These are phyloP conservation scores for Apostasia shenzhenica DNA, from an alignment of 106 monocot genomes.

Conservation along the genomic window DNA sequence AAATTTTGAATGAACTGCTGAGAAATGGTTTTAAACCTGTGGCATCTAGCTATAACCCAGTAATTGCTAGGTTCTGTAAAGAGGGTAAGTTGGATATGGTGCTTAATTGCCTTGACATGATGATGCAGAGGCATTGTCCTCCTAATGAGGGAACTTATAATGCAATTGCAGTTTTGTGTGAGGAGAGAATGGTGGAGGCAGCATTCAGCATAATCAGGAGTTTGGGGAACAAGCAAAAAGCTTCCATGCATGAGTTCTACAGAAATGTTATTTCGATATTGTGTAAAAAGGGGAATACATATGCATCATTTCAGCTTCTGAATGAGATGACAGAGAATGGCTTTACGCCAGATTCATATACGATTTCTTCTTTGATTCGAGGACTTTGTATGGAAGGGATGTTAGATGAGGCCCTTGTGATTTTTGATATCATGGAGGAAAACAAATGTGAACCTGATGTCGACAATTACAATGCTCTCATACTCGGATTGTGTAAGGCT, in stretches of 20 bases:
- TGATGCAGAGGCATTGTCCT: conserved; percentile 36
- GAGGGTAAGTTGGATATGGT: conserved; percentile 59
- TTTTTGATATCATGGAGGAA: conserved; percentile 79
- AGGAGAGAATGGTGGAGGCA: conserved; percentile 49
- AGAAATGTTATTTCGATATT: conserved; percentile 52
- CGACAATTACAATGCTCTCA: conserved; percentile 80
- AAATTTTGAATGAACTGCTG: conserved; percentile 53
- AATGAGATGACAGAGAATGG: conserved; percentile 59
- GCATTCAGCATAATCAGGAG: conserved; percentile 50
- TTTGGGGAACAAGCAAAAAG: conserved; percentile 43
- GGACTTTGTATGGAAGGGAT: conserved; percentile 89
- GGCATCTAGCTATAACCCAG: conserved; percentile 72
- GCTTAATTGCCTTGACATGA: conserved; percentile 44
- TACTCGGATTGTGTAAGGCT: conserved; percentile 79
- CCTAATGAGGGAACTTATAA: conserved; percentile 80
- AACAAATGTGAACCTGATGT: conserved; percentile 43
- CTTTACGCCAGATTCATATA: conserved; percentile 66
- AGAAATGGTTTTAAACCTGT: conserved; percentile 54
- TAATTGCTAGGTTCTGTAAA: conserved; percentile 54
- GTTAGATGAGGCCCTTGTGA: conserved; percentile 68
- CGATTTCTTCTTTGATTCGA: conserved; percentile 60
- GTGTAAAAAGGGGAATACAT: conserved; percentile 78
- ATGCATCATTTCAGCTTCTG: conserved; percentile 62
- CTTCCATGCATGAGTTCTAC: conserved; percentile 53
- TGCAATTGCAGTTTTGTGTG: conserved; percentile 69